Conservation (phyloP, 2,329 filamentous ascomycete genomes). For the Neopestalotiopsis rosae region DNA sequence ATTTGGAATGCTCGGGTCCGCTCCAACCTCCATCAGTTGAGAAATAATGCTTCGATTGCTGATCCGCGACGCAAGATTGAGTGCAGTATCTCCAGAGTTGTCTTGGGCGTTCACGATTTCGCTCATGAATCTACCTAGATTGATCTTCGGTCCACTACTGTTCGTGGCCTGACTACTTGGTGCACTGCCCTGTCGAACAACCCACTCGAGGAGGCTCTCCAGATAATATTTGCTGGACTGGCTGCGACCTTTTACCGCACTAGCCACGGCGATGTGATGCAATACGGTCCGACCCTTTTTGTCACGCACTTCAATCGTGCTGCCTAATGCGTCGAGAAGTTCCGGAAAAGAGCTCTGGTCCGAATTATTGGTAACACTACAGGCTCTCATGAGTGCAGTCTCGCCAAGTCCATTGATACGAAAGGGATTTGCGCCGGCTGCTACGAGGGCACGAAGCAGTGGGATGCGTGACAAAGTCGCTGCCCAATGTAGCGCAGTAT, state of each 20-base stretch:
- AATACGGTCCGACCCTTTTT: constrained; percentile 88
- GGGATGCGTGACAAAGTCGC: constrained; percentile 88
- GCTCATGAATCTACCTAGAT: constrained; percentile 90
- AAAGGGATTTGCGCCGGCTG: constrained; percentile 84
- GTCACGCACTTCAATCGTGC: constrained; percentile 90
- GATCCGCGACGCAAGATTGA: constrained; percentile 92
- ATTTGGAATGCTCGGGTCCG: constrained; percentile 90
- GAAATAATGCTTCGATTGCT: constrained; percentile 94
- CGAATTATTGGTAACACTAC: constrained; percentile 91
- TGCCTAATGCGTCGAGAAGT: constrained; percentile 84
- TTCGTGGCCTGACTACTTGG: constrained; percentile 54
- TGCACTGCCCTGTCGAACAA: constrained; percentile 81
- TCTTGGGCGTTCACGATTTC: constrained; percentile 97
- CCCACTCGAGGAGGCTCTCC: constrained; percentile 91
- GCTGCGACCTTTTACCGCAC: constrained; percentile 90
- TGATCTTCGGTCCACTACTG: constrained; percentile 67
- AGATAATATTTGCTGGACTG: constrained; percentile 95
- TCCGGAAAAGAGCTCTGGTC: constrained; percentile 91
- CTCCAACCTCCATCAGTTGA: constrained; percentile 94
- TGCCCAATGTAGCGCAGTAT: constrained; percentile 95
- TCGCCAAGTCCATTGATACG: constrained; percentile 89
- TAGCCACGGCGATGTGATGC: constrained; percentile 95
- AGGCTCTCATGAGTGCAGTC: constrained; percentile 91
- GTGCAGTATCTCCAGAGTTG: constrained; percentile 89
- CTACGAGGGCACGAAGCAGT: constrained; percentile 80